Evolutionary conservation across 805 yeast genomes (phyloP).

Genomic region (Barnettozyma californica): DNA sequence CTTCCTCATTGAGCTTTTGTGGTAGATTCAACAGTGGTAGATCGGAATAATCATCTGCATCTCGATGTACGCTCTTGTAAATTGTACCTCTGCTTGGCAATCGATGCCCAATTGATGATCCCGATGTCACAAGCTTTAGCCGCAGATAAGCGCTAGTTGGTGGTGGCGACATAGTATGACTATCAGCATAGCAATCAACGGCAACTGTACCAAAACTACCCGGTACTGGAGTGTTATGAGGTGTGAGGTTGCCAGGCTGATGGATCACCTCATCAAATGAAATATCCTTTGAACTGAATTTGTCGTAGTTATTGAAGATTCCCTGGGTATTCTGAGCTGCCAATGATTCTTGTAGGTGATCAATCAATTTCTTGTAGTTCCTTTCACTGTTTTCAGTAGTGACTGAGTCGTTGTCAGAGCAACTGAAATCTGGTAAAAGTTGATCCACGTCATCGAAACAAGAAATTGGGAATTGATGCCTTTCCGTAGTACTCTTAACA

Average conservation of each 20-base stretch:
- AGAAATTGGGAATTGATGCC: background rate
- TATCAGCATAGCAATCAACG: background rate
- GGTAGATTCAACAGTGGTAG: background rate
- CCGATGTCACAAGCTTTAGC: slow-evolving; percentile 14
- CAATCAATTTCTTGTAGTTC: background rate
- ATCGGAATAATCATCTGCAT: background rate
- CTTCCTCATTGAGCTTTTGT: background rate
- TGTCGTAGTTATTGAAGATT: slow-evolving; percentile 1
- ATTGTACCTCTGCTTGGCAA: background rate
- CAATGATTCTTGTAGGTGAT: background rate
- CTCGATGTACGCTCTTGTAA: background rate
- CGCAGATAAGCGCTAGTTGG: slow-evolving; percentile 1
- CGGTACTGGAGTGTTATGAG: slow-evolving; percentile 2
- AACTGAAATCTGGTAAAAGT: slow-evolving; percentile 6
- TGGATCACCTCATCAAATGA: background rate
- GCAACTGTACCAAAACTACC: background rate
- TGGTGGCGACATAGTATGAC: background rate
- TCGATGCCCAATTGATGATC: slow-evolving; percentile 11
- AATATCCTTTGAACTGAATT: background rate
- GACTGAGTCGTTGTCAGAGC: background rate
- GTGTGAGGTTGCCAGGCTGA: background rate
- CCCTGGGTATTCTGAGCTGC: background rate
- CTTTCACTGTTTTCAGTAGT: background rate
- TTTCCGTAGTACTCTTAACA: background rate
- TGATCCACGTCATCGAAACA: slow-evolving; percentile 2